Percentiles rank a stretch among this genome's conserved stretches.
These are phyloP conservation scores for Antrodiella citrinella DNA, from an alignment of 768 basidiomycete genomes.

Conservation along the genomic window DNA sequence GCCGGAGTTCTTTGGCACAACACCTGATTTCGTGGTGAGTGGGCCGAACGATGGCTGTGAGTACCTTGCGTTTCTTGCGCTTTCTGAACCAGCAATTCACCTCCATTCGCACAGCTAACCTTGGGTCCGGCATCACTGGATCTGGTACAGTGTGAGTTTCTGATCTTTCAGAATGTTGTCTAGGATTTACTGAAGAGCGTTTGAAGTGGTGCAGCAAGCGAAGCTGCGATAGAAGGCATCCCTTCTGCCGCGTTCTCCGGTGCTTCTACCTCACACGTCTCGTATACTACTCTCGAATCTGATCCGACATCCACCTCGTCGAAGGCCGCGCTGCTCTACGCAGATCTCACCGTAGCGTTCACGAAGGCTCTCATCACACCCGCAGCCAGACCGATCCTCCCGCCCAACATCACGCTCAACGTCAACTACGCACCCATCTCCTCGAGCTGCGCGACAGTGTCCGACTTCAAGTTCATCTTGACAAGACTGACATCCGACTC, in stretches of 20 bases:
- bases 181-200: background rate
- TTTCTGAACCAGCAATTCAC: no score
- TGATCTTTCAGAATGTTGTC: no score
- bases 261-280: slow-evolving; percentile 32
- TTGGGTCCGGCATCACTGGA: slow-evolving; percentile 14
- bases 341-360: slow-evolving; percentile 35
- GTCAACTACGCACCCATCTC: slow-evolving; percentile 27
- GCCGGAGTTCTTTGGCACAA: slow-evolving; percentile 29
- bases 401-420: slow-evolving; percentile 24
- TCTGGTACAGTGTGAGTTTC: slow-evolving; percentile 24
- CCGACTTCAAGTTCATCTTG: slow-evolving; percentile 24
- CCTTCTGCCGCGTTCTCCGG: slow-evolving; percentile 45
- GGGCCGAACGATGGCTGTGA: slow-evolving; percentile 33
- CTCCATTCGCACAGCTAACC: slow-evolving; percentile 13
- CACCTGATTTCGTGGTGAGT: slow-evolving; percentile 37
- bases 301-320: slow-evolving; percentile 27
- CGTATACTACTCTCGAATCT: slow-evolving; percentile 40
- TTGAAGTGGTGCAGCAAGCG: slow-evolving; percentile 45
- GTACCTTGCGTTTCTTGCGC: background rate
- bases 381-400: slow-evolving; percentile 21
- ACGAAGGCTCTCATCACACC: slow-evolving; percentile 22
- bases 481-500: slow-evolving; percentile 22
- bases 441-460: slow-evolving; percentile 17
- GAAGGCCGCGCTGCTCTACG: slow-evolving; percentile 33
- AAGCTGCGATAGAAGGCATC: slow-evolving; percentile 40